phyloP scores from a whole-genome alignment of 2,329 filamentous ascomycete species.

The Aspergillus persii region DNA sequence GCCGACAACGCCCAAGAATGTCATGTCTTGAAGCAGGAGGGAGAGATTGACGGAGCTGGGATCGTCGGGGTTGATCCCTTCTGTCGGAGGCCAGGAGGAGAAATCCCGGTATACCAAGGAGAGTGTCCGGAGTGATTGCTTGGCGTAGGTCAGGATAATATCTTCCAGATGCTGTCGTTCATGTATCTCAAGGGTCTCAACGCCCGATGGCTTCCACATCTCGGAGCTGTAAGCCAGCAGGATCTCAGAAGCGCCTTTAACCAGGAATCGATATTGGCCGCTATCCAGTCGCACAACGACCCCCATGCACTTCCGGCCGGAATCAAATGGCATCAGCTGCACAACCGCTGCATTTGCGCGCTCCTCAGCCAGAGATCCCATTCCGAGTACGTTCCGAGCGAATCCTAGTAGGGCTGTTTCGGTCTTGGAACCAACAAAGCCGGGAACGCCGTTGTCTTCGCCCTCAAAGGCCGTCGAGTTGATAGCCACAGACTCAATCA shows the following conservation, averaged over 20 bases:
- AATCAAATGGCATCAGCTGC: constrained; percentile 71
- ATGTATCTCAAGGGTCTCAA: neutral
- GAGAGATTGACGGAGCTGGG: constrained; percentile 62
- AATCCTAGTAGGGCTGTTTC: constrained; percentile 68
- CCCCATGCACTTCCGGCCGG: constrained; percentile 64
- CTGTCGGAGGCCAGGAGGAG: constrained; percentile 60
- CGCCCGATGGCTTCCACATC: constrained; percentile 20
- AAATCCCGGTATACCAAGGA: constrained; percentile 70
- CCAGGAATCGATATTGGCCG: constrained; percentile 38
- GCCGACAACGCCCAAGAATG: constrained; percentile 66
- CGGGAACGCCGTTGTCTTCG: constrained; percentile 60
- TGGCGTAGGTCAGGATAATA: constrained; percentile 32
- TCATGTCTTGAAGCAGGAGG: constrained; percentile 67
- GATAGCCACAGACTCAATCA: constrained; percentile 36
- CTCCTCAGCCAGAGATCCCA: constrained; percentile 59
- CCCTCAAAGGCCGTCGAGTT: constrained; percentile 71
- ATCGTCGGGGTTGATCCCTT: constrained; percentile 57
- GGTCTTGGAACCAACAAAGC: constrained; percentile 72
- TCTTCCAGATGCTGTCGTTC: constrained; percentile 11
- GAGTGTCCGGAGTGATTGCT: constrained; percentile 68
- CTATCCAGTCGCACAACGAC: constrained; percentile 36
- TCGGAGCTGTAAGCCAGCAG: constrained; percentile 31
- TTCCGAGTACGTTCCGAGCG: constrained; percentile 61
- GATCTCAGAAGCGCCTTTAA: constrained; percentile 47
- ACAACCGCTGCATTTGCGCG: constrained; percentile 58